Evolutionary conservation across 805 yeast species (phyloP).

Genomic region (Groenewaldozyma salmanticensis): DNA sequence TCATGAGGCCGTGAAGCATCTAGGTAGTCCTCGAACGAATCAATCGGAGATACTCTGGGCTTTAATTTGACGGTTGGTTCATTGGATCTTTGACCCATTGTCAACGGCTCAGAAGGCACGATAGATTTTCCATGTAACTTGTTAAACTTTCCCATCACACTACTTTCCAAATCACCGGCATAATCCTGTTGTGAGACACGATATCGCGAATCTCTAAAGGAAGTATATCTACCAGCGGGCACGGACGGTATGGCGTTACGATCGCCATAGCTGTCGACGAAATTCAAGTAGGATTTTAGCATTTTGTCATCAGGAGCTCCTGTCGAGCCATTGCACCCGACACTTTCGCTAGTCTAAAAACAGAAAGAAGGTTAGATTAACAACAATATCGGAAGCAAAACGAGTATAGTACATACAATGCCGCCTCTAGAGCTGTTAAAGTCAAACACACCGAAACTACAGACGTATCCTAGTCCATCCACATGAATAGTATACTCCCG

Average conservation of each 20-base stretch:
- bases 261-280: slow-evolving; percentile 69
- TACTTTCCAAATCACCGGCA: slow-evolving; percentile 17
- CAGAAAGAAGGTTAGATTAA: too few species aligned
- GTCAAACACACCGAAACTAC: slow-evolving; percentile 88
- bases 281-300: slow-evolving; percentile 83
- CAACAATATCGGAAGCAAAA: too few species aligned
- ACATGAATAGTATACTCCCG: slow-evolving; percentile 83
- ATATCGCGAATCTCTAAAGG: neutral
- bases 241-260: slow-evolving; percentile 1
- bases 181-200: neutral
- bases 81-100: slow-evolving; percentile 1
- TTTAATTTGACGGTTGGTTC: neutral
- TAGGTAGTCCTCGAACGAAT: slow-evolving; percentile 13
- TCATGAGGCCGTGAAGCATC: slow-evolving; percentile 5
- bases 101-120: neutral
- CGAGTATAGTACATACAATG: too few species aligned
- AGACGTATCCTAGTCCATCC: slow-evolving; percentile 91
- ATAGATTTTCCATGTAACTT: slow-evolving; percentile 10
- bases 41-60: neutral
- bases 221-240: neutral
- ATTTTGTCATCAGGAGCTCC: slow-evolving; percentile 64
- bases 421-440: slow-evolving; percentile 43
- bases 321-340: slow-evolving; percentile 26
- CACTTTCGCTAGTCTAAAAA: too few species aligned
- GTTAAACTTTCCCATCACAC: slow-evolving; percentile 26